Evolutionary conservation across 345 rosid genomes (phyloP), one percentile per base, ranked within the genome.

Genomic region (Eucalyptus sp.): DNA sequence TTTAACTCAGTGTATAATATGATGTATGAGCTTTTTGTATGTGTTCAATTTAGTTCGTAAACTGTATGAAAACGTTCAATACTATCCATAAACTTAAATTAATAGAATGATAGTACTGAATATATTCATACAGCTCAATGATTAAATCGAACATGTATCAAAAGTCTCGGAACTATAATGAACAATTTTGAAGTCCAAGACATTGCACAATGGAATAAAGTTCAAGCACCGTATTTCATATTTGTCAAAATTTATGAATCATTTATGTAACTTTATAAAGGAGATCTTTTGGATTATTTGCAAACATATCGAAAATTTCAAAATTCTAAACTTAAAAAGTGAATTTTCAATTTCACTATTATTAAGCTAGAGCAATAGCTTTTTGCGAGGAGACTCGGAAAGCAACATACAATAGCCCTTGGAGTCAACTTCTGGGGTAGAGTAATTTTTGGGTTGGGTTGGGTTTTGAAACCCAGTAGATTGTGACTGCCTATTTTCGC

Each of bases 31-130:
- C 6, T 56, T 56, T 56, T 56, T 22, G 6, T 56, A 20, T 1
- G 4, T 22, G 10, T 54, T 54, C 5, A 22, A 22, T 54, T 54
- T 56, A 56, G 60, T 56, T 8, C 2, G 5, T 56, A 24, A 0
- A 22, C 0, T 2, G 0, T 22, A 20, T 56, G 60, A 56, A 56
- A 56, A 56, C 6, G 1, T 56, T 56, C 0, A 56, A 24, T 22
- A 24, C 27, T 56, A 10, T 56, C 6, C 5, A 8, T 56, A 22
- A 56, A 24, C 13, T 56, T 56, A 24, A 56, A 56, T 56, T 56
- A 4, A 22, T 56, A 0, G 62, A 56, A 56, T 22, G 6, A 4
- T 0, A 2, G 4, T 0, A 56, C 8, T 8, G 3, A 9, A 22
- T 3, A 22, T 17, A 56, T 56, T 24, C 13, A 56, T 56, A 56